Evolutionary conservation across 805 yeast species (phyloP).

Genomic region (Saturnispora quitensis): DNA sequence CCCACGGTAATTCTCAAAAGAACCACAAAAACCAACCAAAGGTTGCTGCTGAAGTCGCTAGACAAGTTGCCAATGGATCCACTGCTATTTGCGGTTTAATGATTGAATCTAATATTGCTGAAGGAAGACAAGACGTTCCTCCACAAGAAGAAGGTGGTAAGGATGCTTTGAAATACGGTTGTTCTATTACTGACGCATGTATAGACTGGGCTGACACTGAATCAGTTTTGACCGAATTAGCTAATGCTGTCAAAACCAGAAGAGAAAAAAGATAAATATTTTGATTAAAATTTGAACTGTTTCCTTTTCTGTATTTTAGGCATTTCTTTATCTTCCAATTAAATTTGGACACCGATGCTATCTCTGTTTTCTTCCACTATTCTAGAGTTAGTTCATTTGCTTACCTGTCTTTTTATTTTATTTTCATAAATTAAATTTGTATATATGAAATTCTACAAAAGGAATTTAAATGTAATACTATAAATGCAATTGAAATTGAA

Average conservation of each 20-base stretch:
- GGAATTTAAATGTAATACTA: background rate
- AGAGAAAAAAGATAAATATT: conserved; percentile 30
- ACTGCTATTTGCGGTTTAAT: conserved; percentile 79
- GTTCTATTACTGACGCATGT: conserved; percentile 97
- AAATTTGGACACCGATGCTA: background rate
- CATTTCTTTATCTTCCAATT: background rate
- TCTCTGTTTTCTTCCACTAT: background rate
- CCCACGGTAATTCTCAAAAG: conserved; percentile 92
- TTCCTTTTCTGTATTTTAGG: background rate
- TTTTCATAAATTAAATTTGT: background rate
- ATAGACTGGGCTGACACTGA: conserved; percentile 84
- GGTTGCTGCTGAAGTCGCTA: conserved; percentile 70
- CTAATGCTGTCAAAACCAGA: conserved; percentile 74
- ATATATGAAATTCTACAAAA: background rate
- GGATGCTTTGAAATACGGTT: conserved; percentile 74
- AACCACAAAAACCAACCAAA: conserved; percentile 89
- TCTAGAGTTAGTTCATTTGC: background rate
- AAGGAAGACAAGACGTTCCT: conserved; percentile 90
- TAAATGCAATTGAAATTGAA: background rate
- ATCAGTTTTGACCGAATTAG: conserved; percentile 55
- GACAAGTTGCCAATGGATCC: conserved; percentile 72
- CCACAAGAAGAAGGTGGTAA: conserved; percentile 55
- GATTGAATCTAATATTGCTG: conserved; percentile 90
- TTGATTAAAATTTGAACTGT: background rate
- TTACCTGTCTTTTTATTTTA: background rate